Percentiles rank a stretch among this genome's conserved stretches.
phyloP scores from a whole-genome alignment of 2,329 filamentous ascomycete genomes.

The Pestalotiopsis sp. region DNA sequence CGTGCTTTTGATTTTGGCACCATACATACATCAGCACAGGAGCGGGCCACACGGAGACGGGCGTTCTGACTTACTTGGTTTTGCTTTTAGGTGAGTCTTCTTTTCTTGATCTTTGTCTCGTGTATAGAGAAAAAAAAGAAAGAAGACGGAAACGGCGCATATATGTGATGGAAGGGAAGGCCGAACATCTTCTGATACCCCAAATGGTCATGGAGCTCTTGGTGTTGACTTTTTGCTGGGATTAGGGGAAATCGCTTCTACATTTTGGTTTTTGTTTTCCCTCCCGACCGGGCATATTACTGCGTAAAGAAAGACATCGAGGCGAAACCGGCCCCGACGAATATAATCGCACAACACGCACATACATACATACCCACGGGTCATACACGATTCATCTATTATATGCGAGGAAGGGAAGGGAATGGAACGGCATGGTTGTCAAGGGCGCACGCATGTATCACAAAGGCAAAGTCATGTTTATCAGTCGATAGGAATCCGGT shows the following conservation, averaged over 20 bases:
- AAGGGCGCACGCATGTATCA: no score
- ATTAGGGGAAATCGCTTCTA: background rate
- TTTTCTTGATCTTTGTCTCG: background rate
- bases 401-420: no score
- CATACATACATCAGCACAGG: background rate
- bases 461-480: no score
- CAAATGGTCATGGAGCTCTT: background rate
- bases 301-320: background rate
- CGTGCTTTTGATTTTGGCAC: background rate
- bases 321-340: background rate
- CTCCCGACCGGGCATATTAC: background rate
- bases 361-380: no score
- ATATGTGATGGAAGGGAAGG: background rate
- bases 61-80: background rate
- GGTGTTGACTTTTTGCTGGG: background rate
- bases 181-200: background rate
- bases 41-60: background rate
- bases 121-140: background rate
- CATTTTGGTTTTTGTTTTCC: background rate
- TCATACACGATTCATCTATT: no score
- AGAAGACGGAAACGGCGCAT: background rate
- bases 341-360: no score
- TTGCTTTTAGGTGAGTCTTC: background rate
- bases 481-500: no score
- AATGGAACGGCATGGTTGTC: no score